Percentiles rank a stretch among this genome's conserved stretches.
phyloP scores from a whole-genome alignment of 768 basidiomycete genomes.

The Pholiota molesta region DNA sequence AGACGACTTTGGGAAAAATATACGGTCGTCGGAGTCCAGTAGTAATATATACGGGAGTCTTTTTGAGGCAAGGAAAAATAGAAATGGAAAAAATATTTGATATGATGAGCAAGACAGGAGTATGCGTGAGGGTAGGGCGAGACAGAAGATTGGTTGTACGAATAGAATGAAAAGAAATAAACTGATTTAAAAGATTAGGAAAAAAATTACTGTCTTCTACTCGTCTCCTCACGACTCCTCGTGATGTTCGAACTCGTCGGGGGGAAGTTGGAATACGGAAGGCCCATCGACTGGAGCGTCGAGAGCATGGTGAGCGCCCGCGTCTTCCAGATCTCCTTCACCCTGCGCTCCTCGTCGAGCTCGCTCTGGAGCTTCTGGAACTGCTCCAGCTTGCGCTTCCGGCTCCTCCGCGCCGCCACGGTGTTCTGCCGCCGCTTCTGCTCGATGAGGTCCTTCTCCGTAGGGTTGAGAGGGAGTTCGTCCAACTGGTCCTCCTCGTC shows the following conservation, averaged over 20 bases:
- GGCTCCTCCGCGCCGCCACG: conserved; percentile 77
- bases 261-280: conserved; percentile 53
- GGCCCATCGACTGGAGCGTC: conserved; percentile 56
- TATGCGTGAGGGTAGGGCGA: conserved; percentile 3
- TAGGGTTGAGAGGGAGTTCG: conserved; percentile 40
- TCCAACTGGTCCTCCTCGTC: conserved; percentile 59
- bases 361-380: conserved; percentile 63
- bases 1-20: conserved; percentile 25
- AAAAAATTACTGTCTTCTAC: neutral
- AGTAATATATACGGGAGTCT: conserved; percentile 19
- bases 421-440: conserved; percentile 87
- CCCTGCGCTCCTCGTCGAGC: conserved; percentile 39
- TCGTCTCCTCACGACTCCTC: conserved; percentile 23
- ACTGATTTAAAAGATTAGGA: conserved; percentile 8
- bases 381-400: conserved; percentile 79
- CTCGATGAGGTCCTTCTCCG: conserved; percentile 71
- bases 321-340: conserved; percentile 59
- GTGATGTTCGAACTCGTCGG: conserved; percentile 58
- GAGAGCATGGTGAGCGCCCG: conserved; percentile 51
- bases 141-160: conserved; percentile 36
- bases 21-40: conserved; percentile 26
- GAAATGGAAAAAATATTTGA: neutral
- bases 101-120: neutral
- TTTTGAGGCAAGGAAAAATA: conserved; percentile 16
- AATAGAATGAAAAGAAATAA: conserved; percentile 14